A percentile compares a stretch with the other conserved stretches of the same genome.
Evolutionary conservation across 805 yeast genomes (phyloP).

Genomic region (Zygoascus bituminiphila): DNA sequence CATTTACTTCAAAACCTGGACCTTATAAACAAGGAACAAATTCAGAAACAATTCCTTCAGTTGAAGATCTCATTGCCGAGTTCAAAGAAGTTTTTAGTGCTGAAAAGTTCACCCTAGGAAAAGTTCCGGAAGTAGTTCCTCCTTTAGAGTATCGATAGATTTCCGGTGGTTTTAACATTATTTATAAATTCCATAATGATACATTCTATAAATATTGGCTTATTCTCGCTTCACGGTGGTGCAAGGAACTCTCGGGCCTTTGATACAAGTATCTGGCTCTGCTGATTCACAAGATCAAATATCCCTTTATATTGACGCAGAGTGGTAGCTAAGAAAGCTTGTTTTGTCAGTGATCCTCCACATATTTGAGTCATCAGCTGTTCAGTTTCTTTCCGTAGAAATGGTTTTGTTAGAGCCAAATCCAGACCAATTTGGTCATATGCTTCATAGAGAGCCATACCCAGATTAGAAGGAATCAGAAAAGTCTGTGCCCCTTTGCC

Average conservation of each 20-base stretch:
- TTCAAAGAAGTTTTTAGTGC: slow-evolving; percentile 39
- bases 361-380: slow-evolving; percentile 56
- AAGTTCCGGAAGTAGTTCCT: slow-evolving; percentile 27
- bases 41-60: slow-evolving; percentile 24
- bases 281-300: slow-evolving; percentile 39
- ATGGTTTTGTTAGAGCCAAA: slow-evolving; percentile 78
- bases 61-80: slow-evolving; percentile 36
- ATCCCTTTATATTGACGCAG: slow-evolving; percentile 54
- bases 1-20: slow-evolving; percentile 8
- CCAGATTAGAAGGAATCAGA: slow-evolving; percentile 73
- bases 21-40: slow-evolving; percentile 30
- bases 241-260: slow-evolving; percentile 25
- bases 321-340: slow-evolving; percentile 47
- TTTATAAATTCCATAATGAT: background rate
- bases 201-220: background rate
- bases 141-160: slow-evolving; percentile 23
- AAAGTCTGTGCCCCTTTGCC: slow-evolving; percentile 4
- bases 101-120: slow-evolving; percentile 23
- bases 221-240: background rate
- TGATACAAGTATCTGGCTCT: slow-evolving; percentile 32
- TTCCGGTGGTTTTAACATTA: background rate
- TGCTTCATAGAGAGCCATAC: slow-evolving; percentile 81
- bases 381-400: slow-evolving; percentile 71
- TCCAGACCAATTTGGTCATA: slow-evolving; percentile 74
- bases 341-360: slow-evolving; percentile 47